Conservation (phyloP, 2,329 filamentous ascomycete genomes). For the Fusarium mangiferae region DNA sequence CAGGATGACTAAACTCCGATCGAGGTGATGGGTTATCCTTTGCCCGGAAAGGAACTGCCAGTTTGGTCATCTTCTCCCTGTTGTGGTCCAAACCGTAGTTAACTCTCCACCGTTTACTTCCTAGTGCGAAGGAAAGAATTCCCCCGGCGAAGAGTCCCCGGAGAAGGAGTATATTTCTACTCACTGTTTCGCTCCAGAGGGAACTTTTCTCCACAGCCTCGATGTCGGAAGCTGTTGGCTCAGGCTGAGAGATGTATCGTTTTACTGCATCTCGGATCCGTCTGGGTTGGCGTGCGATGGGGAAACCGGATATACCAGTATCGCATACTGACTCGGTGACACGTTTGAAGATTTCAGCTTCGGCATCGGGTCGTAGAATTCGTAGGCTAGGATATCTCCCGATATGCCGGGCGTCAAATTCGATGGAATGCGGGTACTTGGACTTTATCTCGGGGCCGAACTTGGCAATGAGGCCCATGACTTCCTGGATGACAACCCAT, state of each 20-base stretch:
- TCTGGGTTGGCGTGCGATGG: conserved; percentile 51
- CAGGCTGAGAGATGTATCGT: conserved; percentile 56
- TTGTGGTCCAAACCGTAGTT: conserved; percentile 67
- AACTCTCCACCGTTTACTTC: conserved; percentile 71
- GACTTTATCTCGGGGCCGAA: conserved; percentile 46
- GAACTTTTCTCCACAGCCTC: conserved; percentile 48
- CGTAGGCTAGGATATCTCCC: conserved; percentile 61
- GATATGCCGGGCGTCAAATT: conserved; percentile 47
- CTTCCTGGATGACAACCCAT: conserved; percentile 65
- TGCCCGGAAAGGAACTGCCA: conserved; percentile 69
- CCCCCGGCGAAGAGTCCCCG: conserved; percentile 66
- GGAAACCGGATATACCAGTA: conserved; percentile 54
- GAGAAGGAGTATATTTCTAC: conserved; percentile 57
- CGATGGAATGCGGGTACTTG: conserved; percentile 52
- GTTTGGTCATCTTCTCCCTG: conserved; percentile 53
- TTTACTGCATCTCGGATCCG: conserved; percentile 47
- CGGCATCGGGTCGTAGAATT: conserved; percentile 53
- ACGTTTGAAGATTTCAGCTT: conserved; percentile 40
- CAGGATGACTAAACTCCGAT: conserved; percentile 72
- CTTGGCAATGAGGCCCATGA: conserved; percentile 57
- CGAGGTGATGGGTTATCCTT: conserved; percentile 66
- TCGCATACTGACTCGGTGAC: conserved; percentile 56
- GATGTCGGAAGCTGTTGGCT: conserved; percentile 46
- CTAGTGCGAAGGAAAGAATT: conserved; percentile 63
- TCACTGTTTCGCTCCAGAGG: conserved; percentile 51